Evolutionary conservation across 495 filamentous ascomycete species (phyloP).

Genomic region (Penicillium roqueforti): DNA sequence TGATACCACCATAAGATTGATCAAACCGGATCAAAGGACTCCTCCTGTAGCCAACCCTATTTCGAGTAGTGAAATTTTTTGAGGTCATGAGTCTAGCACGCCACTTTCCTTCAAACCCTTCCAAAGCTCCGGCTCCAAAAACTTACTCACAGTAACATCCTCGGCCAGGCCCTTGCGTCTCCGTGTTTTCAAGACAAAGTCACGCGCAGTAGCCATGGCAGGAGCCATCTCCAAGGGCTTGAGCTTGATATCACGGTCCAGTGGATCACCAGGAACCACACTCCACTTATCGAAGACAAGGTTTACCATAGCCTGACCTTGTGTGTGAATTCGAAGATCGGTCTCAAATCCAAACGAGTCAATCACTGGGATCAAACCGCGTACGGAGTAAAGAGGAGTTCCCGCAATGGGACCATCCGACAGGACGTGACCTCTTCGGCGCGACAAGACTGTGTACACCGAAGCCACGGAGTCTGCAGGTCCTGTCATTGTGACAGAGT

Average conservation of each 20-base stretch:
- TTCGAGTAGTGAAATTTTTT: constrained; percentile 2
- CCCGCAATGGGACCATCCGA: constrained; percentile 90
- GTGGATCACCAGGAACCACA: constrained; percentile 89
- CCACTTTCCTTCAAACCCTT: constrained; percentile 84
- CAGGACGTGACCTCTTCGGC: constrained; percentile 86
- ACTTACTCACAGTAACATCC: constrained; percentile 92
- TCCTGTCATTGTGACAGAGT: constrained; percentile 85
- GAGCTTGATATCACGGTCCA: constrained; percentile 80
- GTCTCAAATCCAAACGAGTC: constrained; percentile 98
- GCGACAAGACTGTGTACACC: constrained; percentile 86
- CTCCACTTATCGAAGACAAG: constrained; percentile 96
- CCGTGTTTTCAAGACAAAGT: constrained; percentile 95
- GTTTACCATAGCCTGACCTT: constrained; percentile 83
- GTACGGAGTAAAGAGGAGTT: constrained; percentile 89
- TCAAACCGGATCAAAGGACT: constrained; percentile 14
- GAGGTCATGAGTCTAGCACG: constrained; percentile 63
- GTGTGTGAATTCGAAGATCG: constrained; percentile 91
- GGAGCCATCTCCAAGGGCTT: constrained; percentile 81
- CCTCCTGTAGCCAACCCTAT: constrained; percentile 4
- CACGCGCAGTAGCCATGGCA: constrained; percentile 81
- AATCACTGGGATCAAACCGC: constrained; percentile 88
- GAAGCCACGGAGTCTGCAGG: constrained; percentile 84
- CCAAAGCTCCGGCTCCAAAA: constrained; percentile 91
- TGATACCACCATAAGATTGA: constrained; percentile 1
- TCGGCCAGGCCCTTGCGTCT: constrained; percentile 90